phyloP scores from a whole-genome alignment of 2,329 filamentous ascomycete species.

The Colletotrichum somersetense region DNA sequence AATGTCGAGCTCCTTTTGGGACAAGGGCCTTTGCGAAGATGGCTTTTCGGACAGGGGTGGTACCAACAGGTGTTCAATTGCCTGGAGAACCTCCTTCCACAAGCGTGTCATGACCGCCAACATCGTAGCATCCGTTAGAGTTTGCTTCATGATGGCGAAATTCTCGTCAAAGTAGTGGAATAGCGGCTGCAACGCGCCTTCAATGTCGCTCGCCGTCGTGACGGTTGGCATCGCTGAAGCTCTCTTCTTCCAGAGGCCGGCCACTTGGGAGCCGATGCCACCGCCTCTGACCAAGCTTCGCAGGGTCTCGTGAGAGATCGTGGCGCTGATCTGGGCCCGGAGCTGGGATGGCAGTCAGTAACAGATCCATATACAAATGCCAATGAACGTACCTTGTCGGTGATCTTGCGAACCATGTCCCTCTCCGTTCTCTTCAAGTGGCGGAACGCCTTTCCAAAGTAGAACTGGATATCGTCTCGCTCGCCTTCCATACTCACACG shows the following conservation, averaged over 20 bases:
- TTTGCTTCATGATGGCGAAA: slow-evolving; percentile 98
- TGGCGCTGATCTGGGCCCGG: slow-evolving; percentile 91
- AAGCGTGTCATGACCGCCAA: slow-evolving; percentile 96
- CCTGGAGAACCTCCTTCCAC: slow-evolving; percentile 97
- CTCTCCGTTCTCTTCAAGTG: slow-evolving; percentile 95
- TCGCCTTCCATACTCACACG: slow-evolving; percentile 99
- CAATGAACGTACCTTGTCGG: slow-evolving; percentile 82
- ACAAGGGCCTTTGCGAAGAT: slow-evolving; percentile 85
- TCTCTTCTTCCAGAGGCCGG: slow-evolving; percentile 75
- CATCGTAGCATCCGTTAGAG: slow-evolving; percentile 95
- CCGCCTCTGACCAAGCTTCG: slow-evolving; percentile 77
- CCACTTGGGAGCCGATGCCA: slow-evolving; percentile 79
- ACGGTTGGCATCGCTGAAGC: slow-evolving; percentile 64
- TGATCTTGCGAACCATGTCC: slow-evolving; percentile 98
- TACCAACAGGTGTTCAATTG: slow-evolving; percentile 89
- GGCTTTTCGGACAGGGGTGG: slow-evolving; percentile 96
- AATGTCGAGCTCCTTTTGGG: slow-evolving; percentile 89
- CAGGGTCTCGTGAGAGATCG: slow-evolving; percentile 85
- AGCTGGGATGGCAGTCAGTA: slow-evolving; percentile 66
- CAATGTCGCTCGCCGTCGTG: slow-evolving; percentile 79
- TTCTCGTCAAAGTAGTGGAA: slow-evolving; percentile 98
- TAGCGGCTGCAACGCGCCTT: slow-evolving; percentile 84
- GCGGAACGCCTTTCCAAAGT: slow-evolving; percentile 96
- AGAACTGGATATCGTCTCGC: slow-evolving; percentile 97
- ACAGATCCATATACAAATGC: slow-evolving; percentile 35